Evolutionary conservation across 805 yeast species (phyloP), one percentile per base, ranked within the genome.

Genomic region (Teunomyces tritomae): DNA sequence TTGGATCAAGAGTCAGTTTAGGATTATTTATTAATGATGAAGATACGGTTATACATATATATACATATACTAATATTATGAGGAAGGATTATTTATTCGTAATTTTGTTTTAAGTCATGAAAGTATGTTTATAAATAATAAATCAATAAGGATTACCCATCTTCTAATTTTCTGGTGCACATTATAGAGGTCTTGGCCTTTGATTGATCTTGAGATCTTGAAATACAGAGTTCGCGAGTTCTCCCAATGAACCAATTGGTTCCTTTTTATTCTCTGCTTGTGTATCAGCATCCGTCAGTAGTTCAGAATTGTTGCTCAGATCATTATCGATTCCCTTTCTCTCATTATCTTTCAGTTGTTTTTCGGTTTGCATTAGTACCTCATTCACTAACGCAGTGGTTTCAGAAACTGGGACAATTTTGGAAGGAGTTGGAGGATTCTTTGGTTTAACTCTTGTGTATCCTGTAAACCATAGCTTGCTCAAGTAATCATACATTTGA

Each of bases 381-480:
- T 13, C 8, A 10, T 24, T 26, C 10, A 17, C 13, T 5, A 13
- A 10, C 3, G 5, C 20, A 8, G 40, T 37, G 10, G 40, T 29
- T 6, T 5, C 13, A 8, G 9, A 14, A 3, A 24, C 28, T 7
- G 40, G 28, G n/a, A 7, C 40, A 20, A 26, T 16, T 11, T 20
- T 20, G 10, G 40, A 24, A 9, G 29, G 29, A 33, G 36, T 10
- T 8, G 17, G 3, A 3, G 14, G 14, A 3, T 5, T 5, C 40
- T 37, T 37, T 26, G 16, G 39, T 11, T 39, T 29, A n/a, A 39
- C 24, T 13, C 26, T 9, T 8, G 32, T 14, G 14, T 39, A 39
- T 28, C 62, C 67, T 1, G 71, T 60, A 6, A 53, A 44, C 77
- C 77, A 72, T 3, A 72, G 48, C 30, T 69, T 65, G 10, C 74